These are phyloP conservation scores for Pelargonium nanum DNA, from an alignment of 345 rosid genomes.

Conservation along the genomic window DNA sequence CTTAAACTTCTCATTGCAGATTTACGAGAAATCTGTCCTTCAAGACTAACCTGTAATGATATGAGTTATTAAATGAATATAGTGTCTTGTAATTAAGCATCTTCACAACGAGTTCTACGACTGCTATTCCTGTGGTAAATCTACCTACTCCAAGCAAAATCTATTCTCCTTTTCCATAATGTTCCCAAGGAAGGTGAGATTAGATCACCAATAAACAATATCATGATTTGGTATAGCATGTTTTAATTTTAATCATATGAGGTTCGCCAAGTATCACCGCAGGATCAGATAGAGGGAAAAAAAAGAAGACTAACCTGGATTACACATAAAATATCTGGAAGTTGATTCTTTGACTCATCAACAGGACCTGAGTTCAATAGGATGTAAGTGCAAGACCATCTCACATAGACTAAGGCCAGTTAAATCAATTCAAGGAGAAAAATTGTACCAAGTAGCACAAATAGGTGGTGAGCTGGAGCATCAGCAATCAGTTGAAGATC, in stretches of 20 bases:
- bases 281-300: neutral
- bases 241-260: no score
- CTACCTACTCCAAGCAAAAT: no score
- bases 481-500: slow-evolving; percentile 94
- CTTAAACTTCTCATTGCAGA: slow-evolving; percentile 68
- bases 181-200: no score
- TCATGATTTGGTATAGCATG: no score
- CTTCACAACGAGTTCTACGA: no score
- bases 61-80: neutral
- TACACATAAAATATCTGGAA: slow-evolving; percentile 93
- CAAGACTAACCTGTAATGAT: slow-evolving; percentile 58
- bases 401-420: slow-evolving; percentile 1
- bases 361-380: slow-evolving; percentile 61
- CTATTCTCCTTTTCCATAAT: no score
- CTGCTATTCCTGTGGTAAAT: no score
- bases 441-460: slow-evolving; percentile 71
- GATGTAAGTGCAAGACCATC: slow-evolving; percentile 8
- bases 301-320: slow-evolving; percentile 50
- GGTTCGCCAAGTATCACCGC: no score
- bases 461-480: slow-evolving; percentile 99
- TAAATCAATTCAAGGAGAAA: slow-evolving; percentile 10
- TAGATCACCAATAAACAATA: no score
- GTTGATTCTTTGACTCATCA: slow-evolving; percentile 72
- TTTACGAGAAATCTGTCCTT: slow-evolving; percentile 82
- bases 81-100: no score